A percentile compares a stretch with the other conserved stretches of the same genome.
These are phyloP conservation scores for Monosporozyma yasuniensis DNA, from an alignment of 805 yeast genomes.

Conservation along the genomic window DNA sequence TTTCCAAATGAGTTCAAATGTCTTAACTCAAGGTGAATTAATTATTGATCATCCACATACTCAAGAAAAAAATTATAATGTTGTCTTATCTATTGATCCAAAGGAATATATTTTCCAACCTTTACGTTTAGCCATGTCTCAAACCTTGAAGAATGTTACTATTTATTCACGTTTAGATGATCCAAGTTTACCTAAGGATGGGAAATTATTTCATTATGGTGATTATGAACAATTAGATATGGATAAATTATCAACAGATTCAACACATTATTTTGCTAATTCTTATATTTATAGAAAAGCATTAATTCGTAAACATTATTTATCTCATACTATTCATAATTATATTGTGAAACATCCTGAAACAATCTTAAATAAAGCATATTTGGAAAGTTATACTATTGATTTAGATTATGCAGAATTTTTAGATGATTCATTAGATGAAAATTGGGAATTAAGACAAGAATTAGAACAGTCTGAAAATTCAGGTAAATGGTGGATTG, in stretches of 20 bases:
- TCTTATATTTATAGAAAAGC: constrained; percentile 87
- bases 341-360: constrained; percentile 67
- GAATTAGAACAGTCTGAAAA: constrained; percentile 51
- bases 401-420: constrained; percentile 96
- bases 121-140: constrained; percentile 24
- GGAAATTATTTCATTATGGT: constrained; percentile 61
- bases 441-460: constrained; percentile 76
- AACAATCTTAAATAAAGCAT: constrained; percentile 49
- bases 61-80: background rate
- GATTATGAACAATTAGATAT: constrained; percentile 85
- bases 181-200: constrained; percentile 1
- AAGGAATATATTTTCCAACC: constrained; percentile 37
- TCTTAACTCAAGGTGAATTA: constrained; percentile 16
- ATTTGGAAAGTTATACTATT: constrained; percentile 67
- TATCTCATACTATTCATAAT: constrained; percentile 74
- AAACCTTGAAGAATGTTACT: constrained; percentile 29
- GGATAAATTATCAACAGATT: constrained; percentile 40
- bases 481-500: constrained; percentile 58
- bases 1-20: constrained; percentile 35
- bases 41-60: background rate
- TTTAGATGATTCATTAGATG: constrained; percentile 87
- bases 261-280: constrained; percentile 49
- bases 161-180: constrained; percentile 13
- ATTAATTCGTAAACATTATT: constrained; percentile 78
- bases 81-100: constrained; percentile 29